Evolutionary conservation across 495 filamentous ascomycete genomes (phyloP), one percentile per base, ranked within the genome.

Genomic region (Annulohypoxylon bovei): DNA sequence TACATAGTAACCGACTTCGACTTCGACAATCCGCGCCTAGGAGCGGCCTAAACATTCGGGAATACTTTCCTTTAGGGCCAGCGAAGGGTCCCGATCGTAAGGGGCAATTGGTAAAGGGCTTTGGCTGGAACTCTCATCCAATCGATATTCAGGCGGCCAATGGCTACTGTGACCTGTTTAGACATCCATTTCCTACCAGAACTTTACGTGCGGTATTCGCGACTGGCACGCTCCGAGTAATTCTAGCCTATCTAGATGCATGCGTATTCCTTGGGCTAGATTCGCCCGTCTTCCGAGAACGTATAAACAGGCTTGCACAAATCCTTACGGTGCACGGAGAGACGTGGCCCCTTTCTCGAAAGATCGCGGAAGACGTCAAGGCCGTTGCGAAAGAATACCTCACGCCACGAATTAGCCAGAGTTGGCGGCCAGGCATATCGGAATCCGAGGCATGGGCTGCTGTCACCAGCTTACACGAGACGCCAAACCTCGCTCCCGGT

Each of bases 201-300:
- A 85, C 85, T 58, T 88, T 92, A 71, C 88, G 87, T 0, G 88
- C 90, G 0, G 88, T 92, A 71, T 88, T 91, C 74, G 88, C 87
- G 18, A 91, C 89, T 62, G 85, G 87, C 8, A 80, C 91, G 4
- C 87, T 87, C 11, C 83, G 90, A 69, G 74, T 82, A 1, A 63
- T 72, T 18, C 74, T 84, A n/a, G 82, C 82, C 3, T 80, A 83
- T 33, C 70, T 85, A 8, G 76, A 79, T 22, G 80, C 80, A 23
- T 82, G 81, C 80, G 87, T 75, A 75, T 89, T 66, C 84, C 83
- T 71, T 58, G 82, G 82, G 3, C 80, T 85, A 27, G 87, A 88
- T 77, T 88, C 84, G 18, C 86, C 86, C 44, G 80, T 83, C 6
- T 87, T 87, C 47, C 88, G 88, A 40, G 89, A 90, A 71, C 84